Conservation (phyloP, 148 eudicot genomes). For the Rhododendron ferrugineum region DNA sequence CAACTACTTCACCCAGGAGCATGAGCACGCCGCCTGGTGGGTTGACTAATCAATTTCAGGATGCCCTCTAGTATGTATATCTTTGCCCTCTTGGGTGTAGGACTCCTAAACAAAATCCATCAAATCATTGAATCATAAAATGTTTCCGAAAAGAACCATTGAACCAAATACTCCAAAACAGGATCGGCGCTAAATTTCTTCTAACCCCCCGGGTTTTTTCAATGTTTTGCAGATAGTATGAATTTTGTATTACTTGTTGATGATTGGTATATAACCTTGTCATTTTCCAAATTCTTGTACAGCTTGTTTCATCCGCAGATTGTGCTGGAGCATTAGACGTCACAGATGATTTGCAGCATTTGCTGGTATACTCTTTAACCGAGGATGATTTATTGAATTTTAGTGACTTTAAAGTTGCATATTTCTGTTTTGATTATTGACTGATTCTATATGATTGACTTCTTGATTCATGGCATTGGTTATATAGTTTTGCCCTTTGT, state of each 20-base stretch:
- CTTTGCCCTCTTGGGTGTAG: background rate
- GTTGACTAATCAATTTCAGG: background rate
- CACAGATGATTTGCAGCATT: conserved; percentile 85
- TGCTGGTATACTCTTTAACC: conserved; percentile 52
- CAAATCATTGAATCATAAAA: background rate
- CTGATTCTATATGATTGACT: background rate
- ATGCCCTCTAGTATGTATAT: background rate
- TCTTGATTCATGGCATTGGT: background rate
- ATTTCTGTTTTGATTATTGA: background rate
- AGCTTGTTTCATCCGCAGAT: conserved; percentile 95
- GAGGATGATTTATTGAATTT: background rate
- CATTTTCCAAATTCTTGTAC: conserved; percentile 17
- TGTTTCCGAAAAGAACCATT: background rate
- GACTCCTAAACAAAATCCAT: background rate
- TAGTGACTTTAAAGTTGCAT: background rate
- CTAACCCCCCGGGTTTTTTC: background rate
- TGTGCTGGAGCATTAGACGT: conserved; percentile 98
- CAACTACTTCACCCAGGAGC: background rate
- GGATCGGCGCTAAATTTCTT: background rate
- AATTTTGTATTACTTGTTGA: background rate
- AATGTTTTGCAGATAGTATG: background rate
- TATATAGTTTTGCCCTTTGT: background rate
- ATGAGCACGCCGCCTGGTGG: background rate
- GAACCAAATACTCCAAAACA: background rate
- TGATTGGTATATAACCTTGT: conserved; percentile 3